These are phyloP conservation scores for Acacia confusa DNA, from an alignment of 306 rosid genomes.

Conservation along the genomic window DNA sequence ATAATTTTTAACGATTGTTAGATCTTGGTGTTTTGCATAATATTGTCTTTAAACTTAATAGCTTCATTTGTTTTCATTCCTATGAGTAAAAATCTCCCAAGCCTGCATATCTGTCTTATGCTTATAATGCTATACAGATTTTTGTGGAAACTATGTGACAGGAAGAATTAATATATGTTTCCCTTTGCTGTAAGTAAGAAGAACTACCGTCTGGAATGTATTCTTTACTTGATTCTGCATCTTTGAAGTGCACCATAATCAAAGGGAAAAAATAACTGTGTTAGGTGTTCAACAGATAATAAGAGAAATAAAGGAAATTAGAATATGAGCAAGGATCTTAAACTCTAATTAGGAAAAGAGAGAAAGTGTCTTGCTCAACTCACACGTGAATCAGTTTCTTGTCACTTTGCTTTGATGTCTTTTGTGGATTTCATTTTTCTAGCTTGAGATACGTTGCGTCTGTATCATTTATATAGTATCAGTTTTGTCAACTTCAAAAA, in stretches of 20 bases:
- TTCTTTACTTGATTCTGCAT: background rate
- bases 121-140: slow-evolving; percentile 10
- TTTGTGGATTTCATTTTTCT: background rate
- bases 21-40: slow-evolving; percentile 8
- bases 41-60: background rate
- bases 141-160: slow-evolving; percentile 7
- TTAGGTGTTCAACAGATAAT: too few species aligned
- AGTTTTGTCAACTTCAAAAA: background rate
- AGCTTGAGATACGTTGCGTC: background rate
- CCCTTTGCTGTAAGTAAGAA: slow-evolving; percentile 1
- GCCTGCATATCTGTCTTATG: background rate
- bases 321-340: too few species aligned
- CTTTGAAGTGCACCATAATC: slow-evolving; percentile 7
- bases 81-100: slow-evolving; percentile 4
- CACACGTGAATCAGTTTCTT: too few species aligned
- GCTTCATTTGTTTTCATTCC: background rate
- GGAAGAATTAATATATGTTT: slow-evolving; percentile 5
- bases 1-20: slow-evolving; percentile 4
- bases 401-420: background rate
- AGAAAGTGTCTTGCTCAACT: too few species aligned
- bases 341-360: too few species aligned
- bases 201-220: slow-evolving; percentile 2
- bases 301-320: too few species aligned
- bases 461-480: background rate
- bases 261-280: background rate